Evolutionary conservation across 768 basidiomycete species (phyloP).

Genomic region (Boletus tomentosulus): DNA sequence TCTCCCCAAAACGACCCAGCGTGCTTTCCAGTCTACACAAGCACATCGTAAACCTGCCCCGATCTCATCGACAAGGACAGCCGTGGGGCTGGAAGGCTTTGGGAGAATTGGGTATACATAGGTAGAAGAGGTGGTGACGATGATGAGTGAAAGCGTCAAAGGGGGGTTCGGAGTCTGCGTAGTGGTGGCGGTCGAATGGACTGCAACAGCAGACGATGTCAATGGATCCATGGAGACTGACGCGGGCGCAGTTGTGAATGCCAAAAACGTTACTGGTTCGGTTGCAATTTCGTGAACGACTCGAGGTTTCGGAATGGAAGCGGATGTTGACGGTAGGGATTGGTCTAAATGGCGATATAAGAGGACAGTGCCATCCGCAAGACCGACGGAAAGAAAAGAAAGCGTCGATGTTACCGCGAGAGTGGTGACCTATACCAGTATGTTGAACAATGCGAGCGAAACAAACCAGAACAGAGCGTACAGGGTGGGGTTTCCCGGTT

Average conservation of each 20-base stretch:
- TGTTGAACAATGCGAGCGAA: not conserved
- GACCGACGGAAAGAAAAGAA: slow-evolving; percentile 84
- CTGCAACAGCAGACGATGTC: slow-evolving; percentile 11
- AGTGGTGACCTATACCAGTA: slow-evolving; percentile 55
- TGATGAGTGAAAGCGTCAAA: slow-evolving; percentile 63
- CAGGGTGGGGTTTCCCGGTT: slow-evolving; percentile 75
- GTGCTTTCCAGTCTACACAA: slow-evolving; percentile 67
- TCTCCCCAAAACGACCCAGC: slow-evolving; percentile 77
- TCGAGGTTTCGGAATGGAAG: slow-evolving; percentile 84
- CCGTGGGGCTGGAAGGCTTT: slow-evolving; percentile 59
- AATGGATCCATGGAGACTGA: slow-evolving; percentile 23
- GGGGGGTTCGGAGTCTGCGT: slow-evolving; percentile 17
- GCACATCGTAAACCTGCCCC: slow-evolving; percentile 85
- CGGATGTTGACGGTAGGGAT: slow-evolving; percentile 66
- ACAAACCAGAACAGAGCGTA: slow-evolving; percentile 27
- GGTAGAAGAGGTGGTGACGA: slow-evolving; percentile 84
- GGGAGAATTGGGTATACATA: slow-evolving; percentile 74
- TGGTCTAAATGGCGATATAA: slow-evolving; percentile 91
- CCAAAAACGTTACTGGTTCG: slow-evolving; percentile 91
- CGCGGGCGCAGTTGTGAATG: slow-evolving; percentile 53
- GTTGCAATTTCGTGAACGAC: slow-evolving; percentile 77
- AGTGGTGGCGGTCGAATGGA: slow-evolving; percentile 13
- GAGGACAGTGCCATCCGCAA: slow-evolving; percentile 93
- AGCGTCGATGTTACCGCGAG: slow-evolving; percentile 75
- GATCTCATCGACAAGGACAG: slow-evolving; percentile 77